A percentile compares a stretch with the other conserved stretches of the same genome.
phyloP scores from a whole-genome alignment of 2,329 filamentous ascomycete species.

The Scolecobasidium constrictum region DNA sequence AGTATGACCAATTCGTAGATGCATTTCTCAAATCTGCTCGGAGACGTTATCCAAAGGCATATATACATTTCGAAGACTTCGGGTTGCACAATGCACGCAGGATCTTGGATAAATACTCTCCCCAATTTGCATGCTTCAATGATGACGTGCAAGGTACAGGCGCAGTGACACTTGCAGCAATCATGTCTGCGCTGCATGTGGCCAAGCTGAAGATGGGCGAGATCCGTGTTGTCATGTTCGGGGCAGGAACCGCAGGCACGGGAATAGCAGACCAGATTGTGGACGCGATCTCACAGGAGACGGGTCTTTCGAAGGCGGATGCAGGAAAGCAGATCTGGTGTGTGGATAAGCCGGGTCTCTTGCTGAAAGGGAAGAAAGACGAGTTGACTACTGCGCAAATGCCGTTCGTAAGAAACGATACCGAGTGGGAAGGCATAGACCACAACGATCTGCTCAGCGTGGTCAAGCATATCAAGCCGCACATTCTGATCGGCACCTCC shows the following conservation, averaged over 20 bases:
- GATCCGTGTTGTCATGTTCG: conserved; percentile 63
- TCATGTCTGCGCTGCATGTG: conserved; percentile 65
- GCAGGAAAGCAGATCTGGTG: conserved; percentile 75
- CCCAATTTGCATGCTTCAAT: conserved; percentile 74
- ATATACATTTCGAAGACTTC: conserved; percentile 87
- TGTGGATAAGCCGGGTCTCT: conserved; percentile 69
- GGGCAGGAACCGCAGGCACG: conserved; percentile 69
- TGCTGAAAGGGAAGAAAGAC: conserved; percentile 52
- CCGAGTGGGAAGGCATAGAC: conserved; percentile 50
- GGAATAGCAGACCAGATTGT: conserved; percentile 79
- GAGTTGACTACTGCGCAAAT: conserved; percentile 56
- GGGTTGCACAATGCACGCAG: conserved; percentile 65
- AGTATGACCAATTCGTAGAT: conserved; percentile 69
- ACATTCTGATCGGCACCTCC: conserved; percentile 75
- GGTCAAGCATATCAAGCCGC: conserved; percentile 60
- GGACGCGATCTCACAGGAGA: conserved; percentile 64
- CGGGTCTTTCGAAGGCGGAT: conserved; percentile 57
- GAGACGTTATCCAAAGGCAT: conserved; percentile 64
- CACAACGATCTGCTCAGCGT: conserved; percentile 53
- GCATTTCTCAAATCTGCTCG: conserved; percentile 58
- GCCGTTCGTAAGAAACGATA: conserved; percentile 52
- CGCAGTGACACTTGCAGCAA: conserved; percentile 73
- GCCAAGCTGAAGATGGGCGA: conserved; percentile 56
- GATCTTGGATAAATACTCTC: conserved; percentile 64
- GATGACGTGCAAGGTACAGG: conserved; percentile 87